Percentiles rank a stretch among this genome's conserved stretches.
Evolutionary conservation across 208 protist species (phyloP).

Genomic region (Paratrypanosoma confusum): DNA sequence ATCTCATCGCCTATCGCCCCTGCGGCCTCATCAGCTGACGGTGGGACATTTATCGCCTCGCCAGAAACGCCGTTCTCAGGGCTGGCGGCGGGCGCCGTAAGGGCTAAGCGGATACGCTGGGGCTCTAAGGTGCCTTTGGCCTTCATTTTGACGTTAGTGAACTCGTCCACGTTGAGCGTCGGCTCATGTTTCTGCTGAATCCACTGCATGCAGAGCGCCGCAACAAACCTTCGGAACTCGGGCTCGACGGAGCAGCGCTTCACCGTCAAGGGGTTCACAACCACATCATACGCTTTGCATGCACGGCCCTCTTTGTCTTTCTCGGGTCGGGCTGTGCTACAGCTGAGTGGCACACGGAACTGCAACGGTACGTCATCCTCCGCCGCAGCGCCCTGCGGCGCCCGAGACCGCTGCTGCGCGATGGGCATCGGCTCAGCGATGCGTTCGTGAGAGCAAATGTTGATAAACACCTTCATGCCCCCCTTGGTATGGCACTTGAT

Average conservation of each 20-base stretch:
- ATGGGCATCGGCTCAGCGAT: slow-evolving; percentile 85
- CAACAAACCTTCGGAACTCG: slow-evolving; percentile 80
- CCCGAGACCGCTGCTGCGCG: slow-evolving; percentile 6
- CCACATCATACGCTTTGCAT: slow-evolving; percentile 88
- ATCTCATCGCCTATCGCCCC: slow-evolving; percentile 86
- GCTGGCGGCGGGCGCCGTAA: not conserved
- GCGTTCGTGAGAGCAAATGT: slow-evolving; percentile 74
- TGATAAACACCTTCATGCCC: slow-evolving; percentile 82
- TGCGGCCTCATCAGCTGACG: slow-evolving; percentile 18
- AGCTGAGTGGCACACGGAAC: slow-evolving; percentile 83
- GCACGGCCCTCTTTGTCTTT: slow-evolving; percentile 73
- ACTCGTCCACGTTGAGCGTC: slow-evolving; percentile 79
- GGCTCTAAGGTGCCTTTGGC: slow-evolving; percentile 74
- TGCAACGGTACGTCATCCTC: slow-evolving; percentile 38
- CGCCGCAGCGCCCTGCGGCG: slow-evolving; percentile 1
- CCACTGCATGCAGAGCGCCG: slow-evolving; percentile 81
- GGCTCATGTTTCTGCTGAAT: slow-evolving; percentile 86
- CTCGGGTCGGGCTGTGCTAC: slow-evolving; percentile 63
- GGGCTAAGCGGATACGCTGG: slow-evolving; percentile 75
- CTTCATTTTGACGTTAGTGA: slow-evolving; percentile 79
- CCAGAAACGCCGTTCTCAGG: no score
- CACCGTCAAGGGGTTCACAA: slow-evolving; percentile 77
- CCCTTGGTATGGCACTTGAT: slow-evolving; percentile 63
- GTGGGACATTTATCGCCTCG: no score
- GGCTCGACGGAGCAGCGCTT: slow-evolving; percentile 50